phyloP scores from a whole-genome alignment of 2,329 filamentous ascomycete genomes.

The Penicillium griseofulvum region DNA sequence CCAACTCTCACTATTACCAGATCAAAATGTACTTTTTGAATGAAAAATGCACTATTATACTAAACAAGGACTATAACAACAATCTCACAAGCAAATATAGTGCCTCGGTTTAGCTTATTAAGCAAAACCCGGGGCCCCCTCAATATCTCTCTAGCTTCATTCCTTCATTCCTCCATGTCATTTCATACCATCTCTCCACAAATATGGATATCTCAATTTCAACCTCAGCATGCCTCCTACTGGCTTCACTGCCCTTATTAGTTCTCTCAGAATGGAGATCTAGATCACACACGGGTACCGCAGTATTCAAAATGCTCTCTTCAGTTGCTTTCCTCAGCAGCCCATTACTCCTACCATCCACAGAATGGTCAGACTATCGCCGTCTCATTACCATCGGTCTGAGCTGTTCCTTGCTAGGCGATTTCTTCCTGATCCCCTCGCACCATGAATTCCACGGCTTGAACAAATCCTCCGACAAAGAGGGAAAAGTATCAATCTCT shows the following conservation, averaged over 20 bases:
- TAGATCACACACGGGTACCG: constrained; percentile 23
- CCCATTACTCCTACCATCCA: constrained; percentile 19
- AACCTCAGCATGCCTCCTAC: constrained; percentile 18
- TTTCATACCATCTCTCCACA: background rate
- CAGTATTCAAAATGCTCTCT: constrained; percentile 31
- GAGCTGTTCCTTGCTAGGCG: constrained; percentile 25
- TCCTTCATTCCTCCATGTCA: background rate
- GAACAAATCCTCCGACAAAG: background rate
- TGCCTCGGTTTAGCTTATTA: background rate
- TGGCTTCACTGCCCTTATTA: constrained; percentile 25
- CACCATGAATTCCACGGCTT: constrained; percentile 19
- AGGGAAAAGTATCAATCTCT: constrained; percentile 18
- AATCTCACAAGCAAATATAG: background rate
- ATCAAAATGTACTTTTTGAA: too few relatives aligned
- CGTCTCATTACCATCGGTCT: constrained; percentile 24
- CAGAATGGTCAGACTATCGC: constrained; percentile 20
- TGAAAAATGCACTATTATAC: too few relatives aligned
- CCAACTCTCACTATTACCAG: too few relatives aligned
- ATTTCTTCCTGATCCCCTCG: constrained; percentile 28
- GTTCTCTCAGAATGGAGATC: constrained; percentile 26
- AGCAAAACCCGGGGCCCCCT: too few relatives aligned
- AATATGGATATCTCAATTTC: constrained; percentile 1
- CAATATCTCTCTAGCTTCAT: too few relatives aligned
- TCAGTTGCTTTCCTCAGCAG: constrained; percentile 27
- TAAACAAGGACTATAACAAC: too few relatives aligned